Percentiles rank a stretch among this genome's conserved stretches.
Conservation (phyloP, 176 grass and related monocot genomes). For the Thinopyrum elongatum region DNA sequence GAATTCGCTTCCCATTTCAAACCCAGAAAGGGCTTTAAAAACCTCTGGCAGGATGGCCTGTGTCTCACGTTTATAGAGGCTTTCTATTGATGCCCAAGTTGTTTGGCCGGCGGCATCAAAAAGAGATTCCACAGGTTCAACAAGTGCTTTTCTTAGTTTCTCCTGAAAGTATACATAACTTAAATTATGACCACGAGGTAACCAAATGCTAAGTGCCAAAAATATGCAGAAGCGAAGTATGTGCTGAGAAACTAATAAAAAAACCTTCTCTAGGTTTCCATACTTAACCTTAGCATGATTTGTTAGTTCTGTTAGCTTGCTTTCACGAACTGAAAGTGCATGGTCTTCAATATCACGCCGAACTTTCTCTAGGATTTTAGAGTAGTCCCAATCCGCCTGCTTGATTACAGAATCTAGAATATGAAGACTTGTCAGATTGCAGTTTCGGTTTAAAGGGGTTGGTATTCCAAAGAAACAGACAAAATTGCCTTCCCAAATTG, state of each 20-base stretch:
- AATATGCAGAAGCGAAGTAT: not conserved
- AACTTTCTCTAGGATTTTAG: slow-evolving; percentile 77
- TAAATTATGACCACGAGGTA: slow-evolving; percentile 11
- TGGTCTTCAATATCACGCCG: slow-evolving; percentile 70
- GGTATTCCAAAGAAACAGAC: not conserved
- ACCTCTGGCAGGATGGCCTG: slow-evolving; percentile 56
- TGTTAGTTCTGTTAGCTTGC: slow-evolving; percentile 63
- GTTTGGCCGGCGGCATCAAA: slow-evolving; percentile 69
- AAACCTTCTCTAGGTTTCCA: not conserved
- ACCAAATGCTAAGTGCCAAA: not conserved
- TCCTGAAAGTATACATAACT: slow-evolving; percentile 40
- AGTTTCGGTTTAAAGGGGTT: not conserved
- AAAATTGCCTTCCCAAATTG: not conserved
- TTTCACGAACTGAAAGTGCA: slow-evolving; percentile 53
- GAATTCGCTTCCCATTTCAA: slow-evolving; percentile 63
- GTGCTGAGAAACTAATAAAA: slow-evolving; percentile 4
- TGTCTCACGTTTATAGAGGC: slow-evolving; percentile 58
- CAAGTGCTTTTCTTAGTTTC: slow-evolving; percentile 70
- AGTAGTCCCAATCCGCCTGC: slow-evolving; percentile 72
- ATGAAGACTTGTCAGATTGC: slow-evolving; percentile 23
- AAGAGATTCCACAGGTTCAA: slow-evolving; percentile 87
- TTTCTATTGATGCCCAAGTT: slow-evolving; percentile 84
- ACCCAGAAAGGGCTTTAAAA: slow-evolving; percentile 62
- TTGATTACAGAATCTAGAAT: slow-evolving; percentile 63
- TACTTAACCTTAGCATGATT: slow-evolving; percentile 63